These are phyloP conservation scores for Fulvia fulva DNA, from an alignment of 2,329 filamentous ascomycete species.

Conservation along the genomic window DNA sequence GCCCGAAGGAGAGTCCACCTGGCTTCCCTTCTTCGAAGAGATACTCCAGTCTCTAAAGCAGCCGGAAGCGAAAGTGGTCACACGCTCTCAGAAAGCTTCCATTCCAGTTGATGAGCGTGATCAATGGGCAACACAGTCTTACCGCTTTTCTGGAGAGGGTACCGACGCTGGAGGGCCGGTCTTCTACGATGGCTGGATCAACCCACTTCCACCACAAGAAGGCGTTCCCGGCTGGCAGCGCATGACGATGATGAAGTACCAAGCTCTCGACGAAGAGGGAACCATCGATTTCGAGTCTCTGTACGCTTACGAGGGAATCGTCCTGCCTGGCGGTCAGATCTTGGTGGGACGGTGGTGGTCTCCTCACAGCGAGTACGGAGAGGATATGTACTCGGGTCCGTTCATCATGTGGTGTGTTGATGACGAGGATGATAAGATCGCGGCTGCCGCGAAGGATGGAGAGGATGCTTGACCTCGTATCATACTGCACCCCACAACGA, in stretches of 20 bases:
- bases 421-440: neutral
- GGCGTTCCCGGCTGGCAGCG: slow-evolving; percentile 53
- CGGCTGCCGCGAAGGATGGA: neutral
- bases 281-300: slow-evolving; percentile 33
- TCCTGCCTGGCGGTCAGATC: slow-evolving; percentile 45
- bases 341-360: slow-evolving; percentile 49
- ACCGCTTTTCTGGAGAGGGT: slow-evolving; percentile 39
- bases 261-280: slow-evolving; percentile 28
- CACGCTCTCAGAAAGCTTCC: slow-evolving; percentile 32
- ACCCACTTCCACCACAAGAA: slow-evolving; percentile 46
- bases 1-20: slow-evolving; percentile 25
- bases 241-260: slow-evolving; percentile 54
- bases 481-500: neutral
- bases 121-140: slow-evolving; percentile 9
- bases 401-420: slow-evolving; percentile 40
- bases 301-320: slow-evolving; percentile 49
- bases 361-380: slow-evolving; percentile 29
- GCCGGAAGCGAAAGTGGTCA: slow-evolving; percentile 18
- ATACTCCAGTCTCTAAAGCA: slow-evolving; percentile 36
- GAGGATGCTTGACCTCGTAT: neutral
- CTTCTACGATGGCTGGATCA: slow-evolving; percentile 45
- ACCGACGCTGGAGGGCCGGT: slow-evolving; percentile 35
- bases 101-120: slow-evolving; percentile 2
- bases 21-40: slow-evolving; percentile 40
- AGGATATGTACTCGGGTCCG: slow-evolving; percentile 36